Base-by-base conservation (phyloP, 306 rosid genomes). In the Medicago arabica region DNA sequence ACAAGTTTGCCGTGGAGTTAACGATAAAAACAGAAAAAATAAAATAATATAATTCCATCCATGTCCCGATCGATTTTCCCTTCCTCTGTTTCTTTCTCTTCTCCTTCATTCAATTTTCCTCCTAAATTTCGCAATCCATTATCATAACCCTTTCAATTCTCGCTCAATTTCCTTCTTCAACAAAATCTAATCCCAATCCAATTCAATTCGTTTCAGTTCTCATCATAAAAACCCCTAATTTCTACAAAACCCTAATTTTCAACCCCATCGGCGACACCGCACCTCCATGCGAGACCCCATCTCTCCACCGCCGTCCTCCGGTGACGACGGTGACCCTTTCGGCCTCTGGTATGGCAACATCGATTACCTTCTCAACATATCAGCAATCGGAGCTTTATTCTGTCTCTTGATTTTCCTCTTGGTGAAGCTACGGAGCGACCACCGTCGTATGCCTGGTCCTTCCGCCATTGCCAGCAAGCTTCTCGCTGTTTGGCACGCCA, bases 341-440 rank as follows among this genome's bases (percentile, higher is more conserved):
- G 83, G 59, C 10, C 47, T 82, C n/a, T 95, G 97, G 97, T 84
- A 92, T 76, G 99, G 99, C 15, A 95, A 95, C 85, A 95, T 95
- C 23, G 91, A 95, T 69, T 92, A 95, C 87, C 86, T 95, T 18
- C 66, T 95, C 6, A 95, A 95, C 86, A 95, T 95, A 76, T 92
- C 99, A 14, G 93, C 90, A 44, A 92, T 92, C 55, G 97, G 99
- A 8, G 85, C 97, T 23, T 78, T 80, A 43, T 89, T 72, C 81
- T 95, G 99, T 75, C 88, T 95, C 16, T 49, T 89, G 71, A 83
- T 92, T 70, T 95, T 95, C 85, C 78, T 95, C 62, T 83, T 92
- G 69, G 92, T 92, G 78, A 92, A 95, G 92, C 97, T 95, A 17
- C 97, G 98, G 47, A 90, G 97, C 81, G 97, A 95, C 69, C 98